A percentile compares a stretch with the other conserved stretches of the same genome.
Conservation (phyloP, 306 rosid species). For the Comarum palustre region DNA sequence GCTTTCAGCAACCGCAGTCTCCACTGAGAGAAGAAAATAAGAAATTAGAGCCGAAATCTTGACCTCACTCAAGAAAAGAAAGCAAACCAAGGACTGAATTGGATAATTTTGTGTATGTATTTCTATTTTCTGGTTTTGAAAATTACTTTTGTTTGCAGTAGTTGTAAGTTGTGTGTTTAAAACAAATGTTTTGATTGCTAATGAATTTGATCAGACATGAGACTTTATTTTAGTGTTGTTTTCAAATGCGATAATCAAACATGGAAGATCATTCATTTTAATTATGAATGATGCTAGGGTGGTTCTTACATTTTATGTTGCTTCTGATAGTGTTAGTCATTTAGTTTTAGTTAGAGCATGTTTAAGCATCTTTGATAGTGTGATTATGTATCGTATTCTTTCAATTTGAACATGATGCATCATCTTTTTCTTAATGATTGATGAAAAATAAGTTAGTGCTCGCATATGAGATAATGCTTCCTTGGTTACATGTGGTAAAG, state of each 20-base stretch:
- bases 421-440: background rate
- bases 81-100: too few species aligned
- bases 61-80: too few species aligned
- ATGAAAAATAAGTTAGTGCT: conserved; percentile 10
- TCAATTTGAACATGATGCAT: background rate
- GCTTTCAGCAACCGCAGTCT: too few species aligned
- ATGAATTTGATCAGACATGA: background rate
- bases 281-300: background rate
- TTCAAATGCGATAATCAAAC: background rate
- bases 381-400: too few species aligned
- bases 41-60: too few species aligned
- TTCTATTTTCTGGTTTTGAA: conserved; percentile 16
- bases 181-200: background rate
- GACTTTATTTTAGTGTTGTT: background rate
- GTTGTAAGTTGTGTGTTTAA: conserved; percentile 1
- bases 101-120: conserved; percentile 23
- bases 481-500: conserved; percentile 12
- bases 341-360: background rate
- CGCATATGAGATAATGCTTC: background rate
- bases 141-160: background rate
- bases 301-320: background rate
- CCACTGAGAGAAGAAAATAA: too few species aligned
- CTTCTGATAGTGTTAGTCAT: background rate
- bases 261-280: background rate
- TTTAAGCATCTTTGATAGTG: conserved; percentile 13